Percentiles rank a stretch among this genome's conserved stretches.
phyloP scores from a whole-genome alignment of 225 moss, liverwort and hornwort species.

The Physcomitrium patens region DNA sequence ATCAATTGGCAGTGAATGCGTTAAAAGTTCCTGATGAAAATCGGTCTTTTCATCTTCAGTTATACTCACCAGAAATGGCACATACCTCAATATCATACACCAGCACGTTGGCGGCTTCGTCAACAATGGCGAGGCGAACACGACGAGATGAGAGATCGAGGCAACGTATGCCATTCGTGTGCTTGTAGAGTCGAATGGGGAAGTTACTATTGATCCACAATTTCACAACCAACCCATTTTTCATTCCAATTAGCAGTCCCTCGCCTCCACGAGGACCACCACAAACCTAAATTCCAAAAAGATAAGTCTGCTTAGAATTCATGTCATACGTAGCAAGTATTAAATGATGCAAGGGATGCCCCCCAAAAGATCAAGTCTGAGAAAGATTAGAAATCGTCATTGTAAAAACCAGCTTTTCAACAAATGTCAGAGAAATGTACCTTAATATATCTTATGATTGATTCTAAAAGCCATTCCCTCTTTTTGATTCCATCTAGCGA shows the following conservation, averaged over 20 bases:
- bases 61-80: background rate
- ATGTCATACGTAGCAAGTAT: background rate
- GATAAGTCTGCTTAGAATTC: constrained; percentile 1
- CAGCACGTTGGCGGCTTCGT: constrained; percentile 76
- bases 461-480: constrained; percentile 91
- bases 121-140: constrained; percentile 81
- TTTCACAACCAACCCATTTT: constrained; percentile 89
- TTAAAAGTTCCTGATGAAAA: background rate
- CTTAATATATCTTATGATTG: constrained; percentile 93
- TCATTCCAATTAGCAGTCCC: constrained; percentile 91
- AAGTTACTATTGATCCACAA: constrained; percentile 91
- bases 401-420: background rate
- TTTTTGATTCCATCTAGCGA: constrained; percentile 77
- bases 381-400: background rate
- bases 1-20: background rate
- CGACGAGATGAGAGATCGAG: constrained; percentile 83
- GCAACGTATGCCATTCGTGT: constrained; percentile 91
- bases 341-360: background rate
- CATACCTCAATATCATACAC: constrained; percentile 88
- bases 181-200: constrained; percentile 75
- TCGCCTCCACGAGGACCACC: constrained; percentile 90
- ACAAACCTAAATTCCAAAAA: constrained; percentile 60
- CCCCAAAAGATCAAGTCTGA: background rate
- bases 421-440: constrained; percentile 28
- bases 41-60: background rate